Base-by-base conservation (phyloP, 2,329 filamentous ascomycete genomes). In the Trichoderma cornu-damae region DNA sequence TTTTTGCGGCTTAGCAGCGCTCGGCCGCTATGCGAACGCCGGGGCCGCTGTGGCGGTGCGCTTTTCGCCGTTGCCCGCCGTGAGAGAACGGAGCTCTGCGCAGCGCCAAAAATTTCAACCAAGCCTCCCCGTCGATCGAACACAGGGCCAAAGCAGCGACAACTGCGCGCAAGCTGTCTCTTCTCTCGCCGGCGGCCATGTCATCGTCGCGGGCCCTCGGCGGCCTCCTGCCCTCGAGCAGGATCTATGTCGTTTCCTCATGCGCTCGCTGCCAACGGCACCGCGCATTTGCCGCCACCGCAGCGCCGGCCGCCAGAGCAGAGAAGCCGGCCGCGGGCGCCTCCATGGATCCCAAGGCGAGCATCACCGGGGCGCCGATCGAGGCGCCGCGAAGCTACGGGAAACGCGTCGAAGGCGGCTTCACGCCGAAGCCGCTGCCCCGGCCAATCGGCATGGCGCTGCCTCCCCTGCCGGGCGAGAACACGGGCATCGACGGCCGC, bases 401-500 rank as follows among this genome's bases (percentile, higher is more conserved):
- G 65, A 79, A 79, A 68, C 75, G 77, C 14, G 65, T 78, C 26
- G 72, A 78, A 2, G 72, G 69, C 9, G 68, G 76, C 28, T 87
- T 86, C 66, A 81, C 76, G 8, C 84, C 84, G 4, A 80, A 77
- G 64, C 80, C 79, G 16, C 73, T 88, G 40, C 73, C 78, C 37
- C 84, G 90, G 35, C 93, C 94, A 12, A 93, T 99, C 63, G 94
- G 94, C 61, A 84, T 96, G 72, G 78, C 79, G 9, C 74, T 82
- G 35, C 88, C 91, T 2, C 94, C 94, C 0, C 74, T 79, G 58
- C 74, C 83, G 11, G 90, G 90, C 59, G 86, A 97, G 70, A 96
- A 97, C 73, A 87, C 85, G 1, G 91, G 91, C 53, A 71, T 88
- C 60, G 89, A 95, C 66, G 67, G 64, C 16, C 84, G 92, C 38